Base-by-base conservation (phyloP, 192 early-diverging fungal genomes). In the Paraglomus occultum region DNA sequence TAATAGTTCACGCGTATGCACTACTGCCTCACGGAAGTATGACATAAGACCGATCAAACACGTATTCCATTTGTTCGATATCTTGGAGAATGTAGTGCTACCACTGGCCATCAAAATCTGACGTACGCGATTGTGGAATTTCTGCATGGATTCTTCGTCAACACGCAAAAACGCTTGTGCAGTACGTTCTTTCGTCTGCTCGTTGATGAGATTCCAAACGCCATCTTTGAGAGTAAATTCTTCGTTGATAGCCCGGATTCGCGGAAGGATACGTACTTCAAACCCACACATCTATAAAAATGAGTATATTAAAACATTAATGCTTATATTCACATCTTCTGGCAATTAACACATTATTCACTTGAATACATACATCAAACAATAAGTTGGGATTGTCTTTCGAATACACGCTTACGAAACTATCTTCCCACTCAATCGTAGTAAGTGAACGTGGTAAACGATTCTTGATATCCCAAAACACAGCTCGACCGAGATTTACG, bases 391-490 rank as follows among this genome's bases (percentile, higher is more conserved):
- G 97, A 77, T 99, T 99, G 74, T 99, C 97, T 64, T 89, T 90
- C 62, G 92, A 94, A 82, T 98, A 99, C 18, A 99, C 97, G 15
- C 90, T 92, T 38, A 94, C 94, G 73, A 96, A 98, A 14, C 88
- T 93, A 66, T 97, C 92, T 44, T 96, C 95, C 97, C 97, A 99
- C 71, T 99, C 97, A 64, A 99, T 88, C 0, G 96, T 96, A 0
- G 97, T 96, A 75, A 99, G 84, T 49, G 93, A 95, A 64, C 95
- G 90, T 40, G 97, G 97, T 70, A 99, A 82, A 54, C 97, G 84
- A 77, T 97, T 98, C 78, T 96, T 96, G 76, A 99, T 94, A 71
- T 99, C 97, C 97, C 97, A 99, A 74, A 99, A 99, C 12, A 95
- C 94, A 1, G 97, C 97, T 44, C 97, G 90, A 46, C 97, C 97